phyloP scores from a whole-genome alignment of 164 flowering plant species.

The Vitis labrusca region DNA sequence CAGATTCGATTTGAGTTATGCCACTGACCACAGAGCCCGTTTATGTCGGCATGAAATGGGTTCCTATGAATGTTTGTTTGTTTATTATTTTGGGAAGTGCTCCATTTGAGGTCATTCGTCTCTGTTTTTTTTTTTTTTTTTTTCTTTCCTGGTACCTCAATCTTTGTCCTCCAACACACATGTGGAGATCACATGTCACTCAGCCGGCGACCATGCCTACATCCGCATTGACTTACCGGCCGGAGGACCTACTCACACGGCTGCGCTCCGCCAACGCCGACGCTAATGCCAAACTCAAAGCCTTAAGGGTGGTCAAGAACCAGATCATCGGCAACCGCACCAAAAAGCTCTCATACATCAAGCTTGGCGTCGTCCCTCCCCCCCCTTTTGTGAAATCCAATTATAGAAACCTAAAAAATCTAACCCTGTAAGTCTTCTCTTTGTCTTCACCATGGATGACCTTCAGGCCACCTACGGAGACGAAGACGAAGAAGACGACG shows the following conservation, averaged over 20 bases:
- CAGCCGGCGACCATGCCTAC: slow-evolving; percentile 45
- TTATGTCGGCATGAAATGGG: too few relatives aligned
- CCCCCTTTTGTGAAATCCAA: too few relatives aligned
- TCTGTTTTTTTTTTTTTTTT: too few relatives aligned
- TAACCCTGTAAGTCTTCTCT: too few relatives aligned
- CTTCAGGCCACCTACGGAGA: slow-evolving; percentile 45
- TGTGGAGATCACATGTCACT: slow-evolving; percentile 4
- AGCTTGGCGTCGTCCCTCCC: slow-evolving; percentile 63
- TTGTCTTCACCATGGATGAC: slow-evolving; percentile 33
- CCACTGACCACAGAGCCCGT: too few relatives aligned
- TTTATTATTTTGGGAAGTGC: too few relatives aligned
- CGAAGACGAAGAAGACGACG: slow-evolving; percentile 44
- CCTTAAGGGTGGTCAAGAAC: slow-evolving; percentile 83
- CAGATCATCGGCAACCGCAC: slow-evolving; percentile 96
- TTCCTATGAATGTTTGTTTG: too few relatives aligned
- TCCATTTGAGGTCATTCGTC: too few relatives aligned
- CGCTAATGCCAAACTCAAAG: slow-evolving; percentile 52
- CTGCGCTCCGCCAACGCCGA: slow-evolving; percentile 37
- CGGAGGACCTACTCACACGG: slow-evolving; percentile 54
- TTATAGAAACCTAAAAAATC: too few relatives aligned
- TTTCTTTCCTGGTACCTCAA: too few relatives aligned
- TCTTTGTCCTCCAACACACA: too few relatives aligned
- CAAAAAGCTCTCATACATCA: slow-evolving; percentile 44
- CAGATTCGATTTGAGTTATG: too few relatives aligned
- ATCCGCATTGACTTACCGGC: slow-evolving; percentile 28